Conservation (phyloP, 139 green algal genomes). For the Volvox reticuliferus region DNA sequence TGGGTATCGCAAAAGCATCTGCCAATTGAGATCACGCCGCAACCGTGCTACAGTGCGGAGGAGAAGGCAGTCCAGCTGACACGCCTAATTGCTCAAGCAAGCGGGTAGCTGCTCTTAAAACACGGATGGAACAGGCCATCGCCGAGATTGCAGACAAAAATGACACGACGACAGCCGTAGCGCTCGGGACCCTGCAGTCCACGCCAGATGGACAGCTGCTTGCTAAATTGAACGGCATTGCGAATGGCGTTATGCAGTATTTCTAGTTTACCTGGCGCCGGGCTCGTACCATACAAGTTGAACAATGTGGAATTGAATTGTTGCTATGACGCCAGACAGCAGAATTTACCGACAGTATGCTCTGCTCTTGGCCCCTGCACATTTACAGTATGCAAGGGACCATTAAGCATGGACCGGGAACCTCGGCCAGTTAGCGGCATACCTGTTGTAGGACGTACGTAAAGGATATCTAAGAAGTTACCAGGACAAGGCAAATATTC, state of each 20-base stretch:
- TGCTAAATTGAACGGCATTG: slow-evolving; percentile 9
- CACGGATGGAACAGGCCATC: background rate
- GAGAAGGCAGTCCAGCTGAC: slow-evolving; percentile 15
- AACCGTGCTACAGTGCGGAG: background rate
- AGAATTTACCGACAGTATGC: too few species aligned
- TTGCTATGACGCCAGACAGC: background rate
- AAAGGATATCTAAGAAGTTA: too few species aligned
- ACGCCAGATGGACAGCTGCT: slow-evolving; percentile 4
- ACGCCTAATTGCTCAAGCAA: background rate
- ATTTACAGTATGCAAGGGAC: too few species aligned
- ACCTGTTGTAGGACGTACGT: too few species aligned
- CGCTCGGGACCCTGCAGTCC: background rate
- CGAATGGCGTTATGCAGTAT: background rate
- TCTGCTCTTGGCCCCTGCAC: too few species aligned
- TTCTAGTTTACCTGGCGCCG: background rate
- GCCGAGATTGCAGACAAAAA: background rate
- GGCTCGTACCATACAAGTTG: too few species aligned
- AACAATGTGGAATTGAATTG: background rate
- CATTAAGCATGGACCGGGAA: too few species aligned
- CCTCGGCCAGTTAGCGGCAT: too few species aligned
- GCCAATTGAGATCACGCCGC: background rate
- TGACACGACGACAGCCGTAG: background rate
- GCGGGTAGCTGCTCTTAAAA: slow-evolving; percentile 1
- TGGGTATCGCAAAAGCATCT: background rate
- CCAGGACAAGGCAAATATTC: too few species aligned